Conservation (phyloP, 2,329 filamentous ascomycete species). For the Gaeumannomyces sp. region DNA sequence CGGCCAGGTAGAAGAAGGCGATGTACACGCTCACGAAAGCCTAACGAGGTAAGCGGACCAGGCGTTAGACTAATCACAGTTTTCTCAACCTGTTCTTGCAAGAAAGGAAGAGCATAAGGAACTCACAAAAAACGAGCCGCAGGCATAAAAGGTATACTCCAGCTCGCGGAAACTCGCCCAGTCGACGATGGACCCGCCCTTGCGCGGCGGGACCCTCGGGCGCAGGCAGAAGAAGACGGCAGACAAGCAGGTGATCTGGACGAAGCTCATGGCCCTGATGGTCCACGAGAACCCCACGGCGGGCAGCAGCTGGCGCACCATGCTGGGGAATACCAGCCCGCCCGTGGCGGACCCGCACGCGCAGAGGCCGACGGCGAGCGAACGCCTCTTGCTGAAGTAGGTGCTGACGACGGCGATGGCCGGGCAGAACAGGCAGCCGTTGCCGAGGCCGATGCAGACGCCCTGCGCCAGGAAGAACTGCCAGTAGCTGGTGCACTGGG, state of each 20-base stretch:
- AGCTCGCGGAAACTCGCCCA: slow-evolving; percentile 48
- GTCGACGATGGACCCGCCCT: slow-evolving; percentile 17
- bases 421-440: slow-evolving; percentile 59
- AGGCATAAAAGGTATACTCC: slow-evolving; percentile 46
- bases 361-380: slow-evolving; percentile 55
- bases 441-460: slow-evolving; percentile 48
- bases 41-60: slow-evolving; percentile 13
- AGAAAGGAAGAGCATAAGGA: neutral
- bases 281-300: slow-evolving; percentile 52
- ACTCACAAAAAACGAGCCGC: slow-evolving; percentile 41
- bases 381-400: slow-evolving; percentile 53
- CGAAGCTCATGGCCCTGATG: slow-evolving; percentile 53
- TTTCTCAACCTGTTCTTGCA: neutral
- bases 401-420: slow-evolving; percentile 59
- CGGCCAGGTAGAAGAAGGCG: slow-evolving; percentile 52
- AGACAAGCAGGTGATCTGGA: slow-evolving; percentile 44
- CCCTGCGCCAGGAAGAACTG: slow-evolving; percentile 52
- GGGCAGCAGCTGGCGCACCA: slow-evolving; percentile 51
- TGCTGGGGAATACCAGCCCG: slow-evolving; percentile 51
- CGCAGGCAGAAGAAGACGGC: slow-evolving; percentile 34
- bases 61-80: slow-evolving; percentile 8
- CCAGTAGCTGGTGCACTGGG: slow-evolving; percentile 41
- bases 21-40: slow-evolving; percentile 50
- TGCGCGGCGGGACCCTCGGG: slow-evolving; percentile 37
- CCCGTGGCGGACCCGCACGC: slow-evolving; percentile 55